Percentiles rank a stretch among this genome's conserved stretches.
phyloP scores from a whole-genome alignment of 768 basidiomycete genomes.

The Rossbeevera mucosa region DNA sequence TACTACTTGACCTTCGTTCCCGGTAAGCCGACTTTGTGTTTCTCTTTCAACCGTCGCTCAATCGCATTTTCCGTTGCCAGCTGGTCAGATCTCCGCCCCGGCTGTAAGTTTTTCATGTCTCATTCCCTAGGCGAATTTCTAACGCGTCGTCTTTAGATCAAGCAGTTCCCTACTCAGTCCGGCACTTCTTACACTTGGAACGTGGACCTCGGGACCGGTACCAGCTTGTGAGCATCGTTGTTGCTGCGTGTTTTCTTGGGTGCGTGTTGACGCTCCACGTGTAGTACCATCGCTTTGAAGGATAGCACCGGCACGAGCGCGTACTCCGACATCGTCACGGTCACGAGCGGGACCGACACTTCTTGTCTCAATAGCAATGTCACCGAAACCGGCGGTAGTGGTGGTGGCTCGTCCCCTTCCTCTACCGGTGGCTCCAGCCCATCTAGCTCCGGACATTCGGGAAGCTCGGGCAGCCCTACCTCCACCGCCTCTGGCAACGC shows the following conservation, averaged over 20 bases:
- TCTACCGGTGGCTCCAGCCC: not conserved
- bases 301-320: constrained; percentile 51
- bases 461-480: constrained; percentile 4
- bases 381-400: constrained; percentile 8
- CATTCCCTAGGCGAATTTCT: too few relatives aligned
- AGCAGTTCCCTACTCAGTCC: constrained; percentile 44
- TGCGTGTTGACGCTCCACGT: not conserved
- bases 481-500: constrained; percentile 23
- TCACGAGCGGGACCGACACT: constrained; percentile 35
- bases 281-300: constrained; percentile 53
- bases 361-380: constrained; percentile 27
- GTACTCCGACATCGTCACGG: constrained; percentile 49
- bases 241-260: not conserved
- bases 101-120: constrained; percentile 38
- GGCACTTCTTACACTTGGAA: constrained; percentile 50
- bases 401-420: constrained; percentile 3
- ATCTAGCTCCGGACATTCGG: not conserved
- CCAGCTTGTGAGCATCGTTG: constrained; percentile 38
- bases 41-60: not conserved
- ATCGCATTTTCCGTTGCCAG: constrained; percentile 30
- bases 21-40: constrained; percentile 35
- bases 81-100: constrained; percentile 46
- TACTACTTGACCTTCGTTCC: constrained; percentile 61
- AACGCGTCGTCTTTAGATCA: constrained; percentile 38
- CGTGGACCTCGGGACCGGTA: constrained; percentile 43